Conservation (phyloP, 345 rosid species). For the Aquilaria malaccensis region DNA sequence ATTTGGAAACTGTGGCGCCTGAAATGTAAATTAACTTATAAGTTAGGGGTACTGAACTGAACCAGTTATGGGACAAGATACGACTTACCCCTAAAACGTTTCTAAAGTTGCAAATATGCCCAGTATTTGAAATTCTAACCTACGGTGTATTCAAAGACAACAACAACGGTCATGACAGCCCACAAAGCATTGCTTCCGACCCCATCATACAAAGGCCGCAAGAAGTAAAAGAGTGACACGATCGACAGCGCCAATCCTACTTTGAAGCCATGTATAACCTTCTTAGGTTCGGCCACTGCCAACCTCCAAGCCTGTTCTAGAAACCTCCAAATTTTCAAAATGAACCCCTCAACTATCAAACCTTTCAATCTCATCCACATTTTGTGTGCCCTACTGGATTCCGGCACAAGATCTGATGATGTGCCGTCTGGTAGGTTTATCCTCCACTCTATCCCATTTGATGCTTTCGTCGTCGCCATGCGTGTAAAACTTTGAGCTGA, state of each 20-base stretch:
- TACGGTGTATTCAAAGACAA: conserved; percentile 56
- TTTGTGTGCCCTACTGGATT: conserved; percentile 17
- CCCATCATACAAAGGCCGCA: conserved; percentile 61
- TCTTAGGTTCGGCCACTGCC: conserved; percentile 58
- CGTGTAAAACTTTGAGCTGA: too few species aligned
- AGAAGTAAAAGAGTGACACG: conserved; percentile 64
- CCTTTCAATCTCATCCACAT: conserved; percentile 24
- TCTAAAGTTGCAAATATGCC: neutral
- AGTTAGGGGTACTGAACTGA: too few species aligned
- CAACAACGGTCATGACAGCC: conserved; percentile 80
- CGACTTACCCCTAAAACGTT: neutral
- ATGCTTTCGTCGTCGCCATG: too few species aligned
- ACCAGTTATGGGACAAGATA: too few species aligned
- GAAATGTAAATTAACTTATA: conserved; percentile 7
- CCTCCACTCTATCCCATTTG: conserved; percentile 41
- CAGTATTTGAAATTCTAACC: conserved; percentile 28
- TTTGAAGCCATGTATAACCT: conserved; percentile 56
- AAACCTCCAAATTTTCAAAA: conserved; percentile 22
- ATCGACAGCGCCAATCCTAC: conserved; percentile 63
- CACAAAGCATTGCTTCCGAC: conserved; percentile 66
- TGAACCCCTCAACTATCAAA: conserved; percentile 16
- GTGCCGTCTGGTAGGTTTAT: conserved; percentile 36
- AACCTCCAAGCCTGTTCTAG: conserved; percentile 45
- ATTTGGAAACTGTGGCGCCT: conserved; percentile 64
- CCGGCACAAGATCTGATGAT: conserved; percentile 23